Conservation (phyloP, 352 stramenopile genomes). For the Globisporangium nunn region DNA sequence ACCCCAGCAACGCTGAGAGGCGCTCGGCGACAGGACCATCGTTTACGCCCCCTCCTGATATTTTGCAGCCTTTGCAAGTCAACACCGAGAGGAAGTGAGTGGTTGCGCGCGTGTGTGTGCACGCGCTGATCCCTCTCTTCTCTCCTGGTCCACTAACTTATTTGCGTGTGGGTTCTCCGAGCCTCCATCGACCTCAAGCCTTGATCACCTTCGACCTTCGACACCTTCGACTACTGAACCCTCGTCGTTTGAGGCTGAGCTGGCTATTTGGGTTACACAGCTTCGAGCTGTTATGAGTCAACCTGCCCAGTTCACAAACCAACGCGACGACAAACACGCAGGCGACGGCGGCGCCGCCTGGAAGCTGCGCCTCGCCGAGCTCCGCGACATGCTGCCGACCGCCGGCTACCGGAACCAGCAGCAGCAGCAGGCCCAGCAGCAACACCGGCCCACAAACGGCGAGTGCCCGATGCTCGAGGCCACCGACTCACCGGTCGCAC, state of each 20-base stretch:
- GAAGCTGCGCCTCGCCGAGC: conserved; percentile 11
- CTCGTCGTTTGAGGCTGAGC: neutral
- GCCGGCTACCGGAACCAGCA: no score
- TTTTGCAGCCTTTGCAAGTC: neutral
- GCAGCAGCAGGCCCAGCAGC: no score
- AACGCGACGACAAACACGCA: no score
- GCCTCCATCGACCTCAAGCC: no score
- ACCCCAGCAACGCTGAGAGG: neutral
- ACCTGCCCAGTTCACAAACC: no score
- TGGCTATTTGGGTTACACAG: no score
- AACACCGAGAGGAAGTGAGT: neutral
- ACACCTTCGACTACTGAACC: neutral
- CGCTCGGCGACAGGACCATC: neutral
- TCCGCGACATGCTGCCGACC: conserved; percentile 12
- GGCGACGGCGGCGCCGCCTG: neutral
- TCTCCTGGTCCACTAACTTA: neutral
- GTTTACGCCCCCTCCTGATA: neutral
- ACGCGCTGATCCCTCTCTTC: neutral
- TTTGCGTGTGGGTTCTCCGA: neutral
- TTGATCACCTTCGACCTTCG: neutral
- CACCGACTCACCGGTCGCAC: neutral
- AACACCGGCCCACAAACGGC: conserved; percentile 5
- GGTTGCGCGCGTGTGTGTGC: neutral
- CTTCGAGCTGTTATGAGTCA: no score
- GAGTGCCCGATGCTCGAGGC: conserved; percentile 16